Evolutionary conservation across 2,329 filamentous ascomycete species (phyloP), one percentile per base, ranked within the genome.

Genomic region (Didymosphaeria variabile): DNA sequence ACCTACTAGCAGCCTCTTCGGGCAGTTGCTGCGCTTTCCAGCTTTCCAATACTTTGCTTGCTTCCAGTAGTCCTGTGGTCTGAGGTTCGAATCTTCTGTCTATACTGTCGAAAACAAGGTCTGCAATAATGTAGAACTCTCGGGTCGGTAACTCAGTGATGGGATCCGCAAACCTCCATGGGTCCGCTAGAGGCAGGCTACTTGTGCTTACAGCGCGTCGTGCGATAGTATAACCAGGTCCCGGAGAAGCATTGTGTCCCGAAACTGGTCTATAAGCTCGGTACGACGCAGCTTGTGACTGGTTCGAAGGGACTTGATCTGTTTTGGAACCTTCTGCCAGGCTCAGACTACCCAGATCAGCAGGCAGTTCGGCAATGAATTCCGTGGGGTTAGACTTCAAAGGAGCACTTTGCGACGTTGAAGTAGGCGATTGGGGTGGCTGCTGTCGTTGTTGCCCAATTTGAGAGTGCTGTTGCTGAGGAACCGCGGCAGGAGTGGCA

Each of bases 81-180:
- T 71, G 67, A 9, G 75, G 75, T 49, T 77, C 75, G 51, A 69
- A 76, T 52, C 67, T 75, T n/a, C 67, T 58, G 46, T 77, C 74
- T 23, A 78, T 45, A 8, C 67, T 67, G 56, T 78, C 75, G 51
- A 74, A 78, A 12, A 78, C 51, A 47, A 78, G 46, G 49, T 78
- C 75, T 12, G 75, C 75, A 21, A 78, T 64, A 12, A 75, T 69
- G 26, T 75, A 77, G 57, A 78, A 78, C 46, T 78, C 75, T 31
- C 72, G 67, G 6, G 75, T 78, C 12, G 75, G 74, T 26, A 69
- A 57, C 57, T 77, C 75, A 6, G 73, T 77, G 0, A 60, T 50
- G 50, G 72, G 62, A 53, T 78, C 74, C 15, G 70, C 74, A 49
- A 77, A 69, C 42, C 73, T 66, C 75, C 75, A 78, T 10, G 73